Conservation (phyloP, 2,329 filamentous ascomycete genomes). For the Clathrospora elynae region DNA sequence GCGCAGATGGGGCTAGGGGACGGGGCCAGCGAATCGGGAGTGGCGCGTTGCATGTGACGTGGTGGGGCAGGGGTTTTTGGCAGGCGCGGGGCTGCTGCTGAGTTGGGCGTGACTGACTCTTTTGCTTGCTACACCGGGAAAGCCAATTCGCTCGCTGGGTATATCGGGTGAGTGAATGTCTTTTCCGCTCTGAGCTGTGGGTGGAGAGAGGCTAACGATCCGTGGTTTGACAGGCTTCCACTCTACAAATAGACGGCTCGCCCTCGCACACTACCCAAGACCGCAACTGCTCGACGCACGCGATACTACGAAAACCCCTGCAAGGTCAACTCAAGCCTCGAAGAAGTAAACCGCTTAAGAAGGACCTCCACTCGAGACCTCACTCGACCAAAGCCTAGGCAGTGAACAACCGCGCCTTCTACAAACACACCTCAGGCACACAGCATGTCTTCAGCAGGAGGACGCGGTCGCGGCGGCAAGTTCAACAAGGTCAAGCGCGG, state of each 20-base stretch:
- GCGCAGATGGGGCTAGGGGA: constrained; percentile 7
- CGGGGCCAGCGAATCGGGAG: constrained; percentile 20
- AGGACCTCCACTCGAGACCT: not conserved
- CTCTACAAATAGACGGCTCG: constrained; percentile 13
- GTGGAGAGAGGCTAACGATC: constrained; percentile 12
- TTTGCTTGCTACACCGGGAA: constrained; percentile 13
- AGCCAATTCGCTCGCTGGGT: not conserved
- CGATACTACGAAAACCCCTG: constrained; percentile 5
- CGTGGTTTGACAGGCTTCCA: constrained; percentile 14
- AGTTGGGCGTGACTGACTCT: constrained; percentile 17
- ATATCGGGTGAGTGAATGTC: constrained; percentile 6
- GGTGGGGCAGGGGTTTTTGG: constrained; percentile 24
- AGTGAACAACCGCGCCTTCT: constrained; percentile 2
- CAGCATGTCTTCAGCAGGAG: constrained; percentile 59
- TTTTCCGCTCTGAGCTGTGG: not conserved
- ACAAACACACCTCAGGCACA: constrained; percentile 20
- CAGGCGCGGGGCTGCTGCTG: constrained; percentile 15
- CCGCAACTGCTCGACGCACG: constrained; percentile 2
- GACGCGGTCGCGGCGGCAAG: constrained; percentile 84
- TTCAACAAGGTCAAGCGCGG: constrained; percentile 92
- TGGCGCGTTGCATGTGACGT: constrained; percentile 12
- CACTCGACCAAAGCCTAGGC: constrained; percentile 5
- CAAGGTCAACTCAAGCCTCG: not conserved
- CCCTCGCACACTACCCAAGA: constrained; percentile 12
- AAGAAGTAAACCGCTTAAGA: too few species aligned